Percentiles rank a stretch among this genome's conserved stretches.
Conservation (phyloP, 148 eudicot genomes). For the Pharnaceum exiguum region DNA sequence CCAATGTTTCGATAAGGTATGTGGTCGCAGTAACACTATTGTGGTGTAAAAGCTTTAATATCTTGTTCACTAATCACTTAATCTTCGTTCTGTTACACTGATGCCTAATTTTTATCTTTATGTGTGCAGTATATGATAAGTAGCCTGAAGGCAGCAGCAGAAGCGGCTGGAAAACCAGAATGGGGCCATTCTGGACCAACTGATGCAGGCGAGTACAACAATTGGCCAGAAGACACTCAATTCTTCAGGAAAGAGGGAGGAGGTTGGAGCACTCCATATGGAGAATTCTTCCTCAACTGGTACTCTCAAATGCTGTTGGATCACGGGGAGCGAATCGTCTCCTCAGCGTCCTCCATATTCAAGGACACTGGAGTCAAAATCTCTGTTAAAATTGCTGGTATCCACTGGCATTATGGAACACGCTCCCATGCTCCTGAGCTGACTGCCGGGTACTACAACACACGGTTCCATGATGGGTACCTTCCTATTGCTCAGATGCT, state of each 20-base stretch:
- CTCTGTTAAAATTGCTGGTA: constrained; percentile 86
- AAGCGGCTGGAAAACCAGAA: constrained; percentile 72
- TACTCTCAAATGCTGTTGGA: constrained; percentile 81
- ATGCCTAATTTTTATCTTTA: background rate
- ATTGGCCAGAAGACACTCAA: constrained; percentile 96
- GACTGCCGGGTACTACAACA: constrained; percentile 96
- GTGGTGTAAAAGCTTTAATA: too few species aligned
- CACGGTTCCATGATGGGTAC: constrained; percentile 77
- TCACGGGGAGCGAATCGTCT: constrained; percentile 71
- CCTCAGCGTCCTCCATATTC: constrained; percentile 49
- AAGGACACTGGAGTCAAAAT: constrained; percentile 51
- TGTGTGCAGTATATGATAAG: constrained; percentile 75
- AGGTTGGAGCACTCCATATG: constrained; percentile 69
- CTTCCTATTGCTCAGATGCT: constrained; percentile 85
- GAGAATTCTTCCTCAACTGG: constrained; percentile 94
- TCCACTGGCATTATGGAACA: constrained; percentile 96
- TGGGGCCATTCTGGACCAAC: constrained; percentile 95
- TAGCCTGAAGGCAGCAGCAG: constrained; percentile 86
- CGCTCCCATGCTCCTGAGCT: constrained; percentile 95
- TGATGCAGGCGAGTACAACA: constrained; percentile 89
- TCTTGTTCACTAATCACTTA: too few species aligned
- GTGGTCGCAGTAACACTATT: too few species aligned
- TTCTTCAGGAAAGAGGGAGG: constrained; percentile 79
- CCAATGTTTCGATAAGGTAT: constrained; percentile 93
- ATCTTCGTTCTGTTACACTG: background rate